phyloP scores from a whole-genome alignment of 2,329 filamentous ascomycete species.

The Ceratocystis huliohia region DNA sequence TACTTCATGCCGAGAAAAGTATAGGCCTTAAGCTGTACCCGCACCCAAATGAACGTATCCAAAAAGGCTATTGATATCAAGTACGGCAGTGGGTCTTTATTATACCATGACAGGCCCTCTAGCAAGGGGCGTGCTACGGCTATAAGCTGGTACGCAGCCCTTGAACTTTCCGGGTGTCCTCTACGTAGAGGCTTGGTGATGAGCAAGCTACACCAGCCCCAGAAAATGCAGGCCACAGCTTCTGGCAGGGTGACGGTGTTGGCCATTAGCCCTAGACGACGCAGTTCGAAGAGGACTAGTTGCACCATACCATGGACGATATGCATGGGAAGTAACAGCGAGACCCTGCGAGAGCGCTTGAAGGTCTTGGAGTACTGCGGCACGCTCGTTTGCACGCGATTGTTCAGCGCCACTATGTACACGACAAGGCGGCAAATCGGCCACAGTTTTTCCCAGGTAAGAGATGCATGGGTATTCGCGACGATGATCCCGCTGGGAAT shows the following conservation, averaged over 20 bases:
- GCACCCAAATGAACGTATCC: constrained; percentile 17
- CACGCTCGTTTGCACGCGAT: constrained; percentile 6
- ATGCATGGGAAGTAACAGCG: constrained; percentile 13
- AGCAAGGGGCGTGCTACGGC: constrained; percentile 12
- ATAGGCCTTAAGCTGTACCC: constrained; percentile 7
- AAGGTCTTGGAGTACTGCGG: constrained; percentile 14
- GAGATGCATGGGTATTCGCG: neutral
- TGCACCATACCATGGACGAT: constrained; percentile 11
- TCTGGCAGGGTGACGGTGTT: neutral
- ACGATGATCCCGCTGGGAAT: neutral
- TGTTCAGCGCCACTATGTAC: neutral
- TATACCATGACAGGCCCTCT: constrained; percentile 10
- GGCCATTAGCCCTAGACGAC: neutral
- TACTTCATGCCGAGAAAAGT: neutral
- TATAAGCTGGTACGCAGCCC: constrained; percentile 13
- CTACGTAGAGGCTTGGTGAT: constrained; percentile 17
- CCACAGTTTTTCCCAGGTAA: neutral
- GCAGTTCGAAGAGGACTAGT: constrained; percentile 12
- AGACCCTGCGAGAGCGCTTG: constrained; percentile 13
- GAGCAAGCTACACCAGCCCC: constrained; percentile 9
- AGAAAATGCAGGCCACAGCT: neutral
- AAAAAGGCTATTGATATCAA: constrained; percentile 9
- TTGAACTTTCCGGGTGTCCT: constrained; percentile 14
- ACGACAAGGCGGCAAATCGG: constrained; percentile 12
- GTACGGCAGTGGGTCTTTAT: neutral